Conservation (phyloP, 108 stramenopile species). For the Cylindrotheca fusiformis region DNA sequence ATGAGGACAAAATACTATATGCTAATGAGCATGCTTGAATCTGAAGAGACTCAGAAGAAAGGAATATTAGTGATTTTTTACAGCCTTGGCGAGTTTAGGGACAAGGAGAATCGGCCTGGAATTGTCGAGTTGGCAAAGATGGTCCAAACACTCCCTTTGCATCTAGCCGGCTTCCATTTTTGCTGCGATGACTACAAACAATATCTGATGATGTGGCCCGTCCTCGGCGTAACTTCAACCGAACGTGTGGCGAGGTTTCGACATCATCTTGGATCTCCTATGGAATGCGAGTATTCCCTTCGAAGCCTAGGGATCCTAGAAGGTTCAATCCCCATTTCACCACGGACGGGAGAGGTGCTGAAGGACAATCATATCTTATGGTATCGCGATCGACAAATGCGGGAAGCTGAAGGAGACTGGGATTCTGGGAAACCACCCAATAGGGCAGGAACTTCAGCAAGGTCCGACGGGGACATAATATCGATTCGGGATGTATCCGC, state of each 20-base stretch:
- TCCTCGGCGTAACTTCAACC: too few relatives aligned
- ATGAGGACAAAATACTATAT: not conserved
- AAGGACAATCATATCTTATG: too few relatives aligned
- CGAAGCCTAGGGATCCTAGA: constrained; percentile 6
- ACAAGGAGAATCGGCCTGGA: not conserved
- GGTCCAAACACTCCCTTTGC: not conserved
- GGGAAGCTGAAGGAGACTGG: too few relatives aligned
- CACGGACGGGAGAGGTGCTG: too few relatives aligned
- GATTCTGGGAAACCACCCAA: too few relatives aligned
- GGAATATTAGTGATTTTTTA: not conserved
- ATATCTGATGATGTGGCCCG: not conserved
- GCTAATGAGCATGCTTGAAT: not conserved
- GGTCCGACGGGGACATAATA: too few relatives aligned
- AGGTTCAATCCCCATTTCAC: too few relatives aligned
- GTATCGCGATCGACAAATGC: too few relatives aligned
- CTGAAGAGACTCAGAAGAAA: constrained; percentile 1
- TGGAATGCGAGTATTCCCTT: not conserved
- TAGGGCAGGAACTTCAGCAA: too few relatives aligned
- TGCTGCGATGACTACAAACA: not conserved
- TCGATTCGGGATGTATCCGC: too few relatives aligned
- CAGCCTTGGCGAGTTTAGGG: not conserved
- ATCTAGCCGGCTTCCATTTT: not conserved
- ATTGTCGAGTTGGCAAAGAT: not conserved
- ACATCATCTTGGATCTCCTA: too few relatives aligned
- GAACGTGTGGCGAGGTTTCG: too few relatives aligned